Conservation (phyloP, 73 alveolate species). For the Symbiodinium natans region DNA sequence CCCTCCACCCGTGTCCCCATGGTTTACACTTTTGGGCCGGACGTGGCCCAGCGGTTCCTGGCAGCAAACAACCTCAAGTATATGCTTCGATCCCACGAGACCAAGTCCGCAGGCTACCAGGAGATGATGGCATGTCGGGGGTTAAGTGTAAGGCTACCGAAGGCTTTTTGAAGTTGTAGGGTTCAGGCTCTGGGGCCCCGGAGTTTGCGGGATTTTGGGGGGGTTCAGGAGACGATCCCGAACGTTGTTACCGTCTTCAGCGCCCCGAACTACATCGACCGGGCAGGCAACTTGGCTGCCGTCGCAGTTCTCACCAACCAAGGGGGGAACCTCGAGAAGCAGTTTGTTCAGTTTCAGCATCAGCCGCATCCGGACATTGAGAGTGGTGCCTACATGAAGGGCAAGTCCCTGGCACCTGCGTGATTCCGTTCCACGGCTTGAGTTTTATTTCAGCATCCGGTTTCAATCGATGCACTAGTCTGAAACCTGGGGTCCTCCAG, state of each 20-base stretch:
- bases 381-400: constrained; percentile 89
- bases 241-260: constrained; percentile 70
- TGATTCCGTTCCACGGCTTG: not conserved
- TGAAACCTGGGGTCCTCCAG: not conserved
- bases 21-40: constrained; percentile 90
- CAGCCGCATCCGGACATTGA: constrained; percentile 88
- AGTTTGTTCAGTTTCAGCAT: constrained; percentile 65
- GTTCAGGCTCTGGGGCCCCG: too few species aligned
- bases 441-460: too few species aligned
- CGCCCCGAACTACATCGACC: constrained; percentile 81
- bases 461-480: not conserved
- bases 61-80: constrained; percentile 78
- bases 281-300: constrained; percentile 89
- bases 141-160: too few species aligned
- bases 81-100: constrained; percentile 70
- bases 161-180: too few species aligned
- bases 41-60: constrained; percentile 70
- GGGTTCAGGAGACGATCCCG: constrained; percentile 51
- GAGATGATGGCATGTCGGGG: constrained; percentile 49
- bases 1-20: constrained; percentile 81
- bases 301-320: constrained; percentile 78
- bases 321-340: constrained; percentile 60
- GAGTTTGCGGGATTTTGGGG: too few species aligned
- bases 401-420: constrained; percentile 88
- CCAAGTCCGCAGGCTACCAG: constrained; percentile 63